phyloP scores from a whole-genome alignment of 2,329 filamentous ascomycete genomes.

The Cladosporium cucumerinum region DNA sequence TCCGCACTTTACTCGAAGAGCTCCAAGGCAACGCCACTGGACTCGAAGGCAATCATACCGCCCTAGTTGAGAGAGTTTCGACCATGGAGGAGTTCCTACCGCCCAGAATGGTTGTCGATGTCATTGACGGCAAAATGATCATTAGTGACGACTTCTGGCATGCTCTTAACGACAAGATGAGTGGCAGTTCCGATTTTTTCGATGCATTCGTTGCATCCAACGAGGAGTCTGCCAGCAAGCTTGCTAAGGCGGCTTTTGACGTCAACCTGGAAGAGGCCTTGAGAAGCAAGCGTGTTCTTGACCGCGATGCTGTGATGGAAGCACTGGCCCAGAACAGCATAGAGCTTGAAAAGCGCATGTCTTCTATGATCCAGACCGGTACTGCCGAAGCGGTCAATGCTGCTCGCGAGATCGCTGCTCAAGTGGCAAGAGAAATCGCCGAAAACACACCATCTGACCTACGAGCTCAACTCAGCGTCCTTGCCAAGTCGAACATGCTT shows the following conservation, averaged over 20 bases:
- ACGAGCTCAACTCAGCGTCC: constrained; percentile 22
- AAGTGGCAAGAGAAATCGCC: constrained; percentile 16
- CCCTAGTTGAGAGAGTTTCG: constrained; percentile 13
- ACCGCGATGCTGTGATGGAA: constrained; percentile 17
- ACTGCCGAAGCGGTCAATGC: constrained; percentile 5
- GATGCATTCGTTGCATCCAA: constrained; percentile 33
- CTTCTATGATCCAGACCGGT: constrained; percentile 5
- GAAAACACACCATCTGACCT: constrained; percentile 17
- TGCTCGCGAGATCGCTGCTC: neutral
- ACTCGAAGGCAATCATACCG: neutral
- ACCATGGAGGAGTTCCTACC: constrained; percentile 53
- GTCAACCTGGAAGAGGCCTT: constrained; percentile 36
- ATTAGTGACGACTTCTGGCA: constrained; percentile 64
- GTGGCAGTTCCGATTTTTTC: constrained; percentile 41
- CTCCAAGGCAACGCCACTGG: neutral
- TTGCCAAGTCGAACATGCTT: constrained; percentile 33
- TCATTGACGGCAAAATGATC: constrained; percentile 50
- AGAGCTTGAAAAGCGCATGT: constrained; percentile 7
- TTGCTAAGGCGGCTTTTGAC: neutral
- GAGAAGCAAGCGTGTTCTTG: constrained; percentile 18
- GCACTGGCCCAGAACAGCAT: constrained; percentile 19
- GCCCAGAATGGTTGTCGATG: constrained; percentile 52
- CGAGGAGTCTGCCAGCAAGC: constrained; percentile 27
- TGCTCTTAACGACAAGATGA: constrained; percentile 58
- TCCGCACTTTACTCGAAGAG: neutral